Conservation (phyloP, 371 early-diverging fungal genomes). For the Rhizomucor pusillus region DNA sequence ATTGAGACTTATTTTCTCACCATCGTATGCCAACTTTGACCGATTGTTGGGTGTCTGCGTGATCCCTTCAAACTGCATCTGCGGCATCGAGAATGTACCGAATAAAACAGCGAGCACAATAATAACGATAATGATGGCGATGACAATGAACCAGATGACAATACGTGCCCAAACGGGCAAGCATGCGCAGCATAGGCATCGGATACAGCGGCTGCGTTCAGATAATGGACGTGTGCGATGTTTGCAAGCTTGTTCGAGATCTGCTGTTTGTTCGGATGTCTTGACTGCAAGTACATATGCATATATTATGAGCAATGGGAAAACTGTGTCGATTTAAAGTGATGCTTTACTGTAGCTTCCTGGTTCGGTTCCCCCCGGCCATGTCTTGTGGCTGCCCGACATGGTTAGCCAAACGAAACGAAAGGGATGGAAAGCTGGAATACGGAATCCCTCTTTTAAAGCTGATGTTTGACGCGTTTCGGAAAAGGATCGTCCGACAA, state of each 20-base stretch:
- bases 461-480: too few relatives aligned
- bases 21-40: slow-evolving; percentile 9
- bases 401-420: too few relatives aligned
- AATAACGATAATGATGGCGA: slow-evolving; percentile 22
- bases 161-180: slow-evolving; percentile 26
- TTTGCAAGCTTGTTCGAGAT: neutral
- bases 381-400: too few relatives aligned
- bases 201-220: slow-evolving; percentile 19
- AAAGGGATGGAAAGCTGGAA: too few relatives aligned
- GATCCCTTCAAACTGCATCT: slow-evolving; percentile 17
- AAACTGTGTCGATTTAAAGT: too few relatives aligned
- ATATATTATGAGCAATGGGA: too few relatives aligned
- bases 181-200: slow-evolving; percentile 24
- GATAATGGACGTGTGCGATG: slow-evolving; percentile 4
- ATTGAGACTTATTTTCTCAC: slow-evolving; percentile 14
- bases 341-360: too few relatives aligned
- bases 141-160: slow-evolving; percentile 24
- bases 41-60: slow-evolving; percentile 7
- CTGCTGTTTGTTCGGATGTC: neutral
- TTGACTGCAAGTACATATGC: too few relatives aligned
- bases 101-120: slow-evolving; percentile 20
- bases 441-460: too few relatives aligned
- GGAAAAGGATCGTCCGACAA: too few relatives aligned
- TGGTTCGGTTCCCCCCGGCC: too few relatives aligned
- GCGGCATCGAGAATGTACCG: slow-evolving; percentile 26